These are phyloP conservation scores for Elsinoe australis DNA, from an alignment of 2,329 filamentous ascomycete species.

Conservation along the genomic window DNA sequence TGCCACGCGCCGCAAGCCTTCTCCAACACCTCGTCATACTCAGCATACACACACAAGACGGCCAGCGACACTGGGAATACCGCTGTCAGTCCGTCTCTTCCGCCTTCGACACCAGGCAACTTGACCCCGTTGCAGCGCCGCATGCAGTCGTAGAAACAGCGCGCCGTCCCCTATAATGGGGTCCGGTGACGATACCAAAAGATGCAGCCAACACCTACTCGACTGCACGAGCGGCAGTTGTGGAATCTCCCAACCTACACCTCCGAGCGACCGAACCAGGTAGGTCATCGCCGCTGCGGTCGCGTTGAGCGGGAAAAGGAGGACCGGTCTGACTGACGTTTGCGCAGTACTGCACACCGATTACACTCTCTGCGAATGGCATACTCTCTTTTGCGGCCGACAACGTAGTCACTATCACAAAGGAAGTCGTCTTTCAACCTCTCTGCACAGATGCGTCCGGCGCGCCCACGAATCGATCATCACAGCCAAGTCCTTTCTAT, in stretches of 20 bases:
- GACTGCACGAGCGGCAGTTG: constrained; percentile 26
- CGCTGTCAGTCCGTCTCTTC: too few species aligned
- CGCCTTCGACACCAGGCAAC: neutral
- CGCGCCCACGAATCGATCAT: constrained; percentile 34
- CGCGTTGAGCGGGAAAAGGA: neutral
- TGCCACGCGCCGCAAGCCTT: constrained; percentile 7
- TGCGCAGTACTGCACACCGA: constrained; percentile 52
- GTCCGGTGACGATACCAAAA: constrained; percentile 9
- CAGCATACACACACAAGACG: neutral
- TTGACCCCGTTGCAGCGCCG: constrained; percentile 4
- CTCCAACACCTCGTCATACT: neutral
- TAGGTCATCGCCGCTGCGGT: constrained; percentile 1
- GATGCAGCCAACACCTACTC: constrained; percentile 14
- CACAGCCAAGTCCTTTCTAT: constrained; percentile 65
- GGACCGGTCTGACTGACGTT: constrained; percentile 1
- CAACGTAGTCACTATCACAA: constrained; percentile 52
- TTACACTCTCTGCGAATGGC: constrained; percentile 54
- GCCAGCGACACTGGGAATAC: neutral
- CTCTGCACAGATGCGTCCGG: constrained; percentile 41
- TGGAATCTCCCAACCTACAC: constrained; percentile 26
- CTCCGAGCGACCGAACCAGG: constrained; percentile 3
- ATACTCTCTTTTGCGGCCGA: constrained; percentile 47
- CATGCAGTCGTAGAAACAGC: constrained; percentile 13
- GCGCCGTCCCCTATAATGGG: constrained; percentile 15
- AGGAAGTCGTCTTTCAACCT: constrained; percentile 53